Base-by-base conservation (phyloP, 164 flowering plant species). In the Dillenia turbinata region DNA sequence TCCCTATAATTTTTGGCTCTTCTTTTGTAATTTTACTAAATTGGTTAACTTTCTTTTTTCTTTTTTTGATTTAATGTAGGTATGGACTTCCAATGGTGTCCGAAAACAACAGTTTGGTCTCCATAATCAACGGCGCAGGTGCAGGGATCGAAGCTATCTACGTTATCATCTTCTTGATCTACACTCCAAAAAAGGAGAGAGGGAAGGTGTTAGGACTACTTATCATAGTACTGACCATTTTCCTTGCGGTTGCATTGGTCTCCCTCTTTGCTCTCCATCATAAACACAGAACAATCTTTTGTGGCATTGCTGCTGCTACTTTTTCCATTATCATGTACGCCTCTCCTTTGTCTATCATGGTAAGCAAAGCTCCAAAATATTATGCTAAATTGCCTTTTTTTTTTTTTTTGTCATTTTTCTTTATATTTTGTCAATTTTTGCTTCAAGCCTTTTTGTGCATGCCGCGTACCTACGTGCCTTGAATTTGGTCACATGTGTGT, bases 311-410 rank as follows among this genome's bases (percentile, higher is more conserved):
- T 47, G 85, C 95, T 49, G 72, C 95, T 65, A 62, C 89, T 64
- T 89, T 89, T 84, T 89, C 97, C 61, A 86, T 90, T 63, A 67
- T 84, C 73, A 93, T 93, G 98, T 90, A 90, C 60, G 97, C 80
- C 50, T 86, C 98, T 0, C 98, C 97, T 7, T 81, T 92, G 0
- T 78, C 98, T 4, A 71, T 90, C 78, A 83, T 93, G 85, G 98
- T 92, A 80, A 78, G 81, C n/a, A 80, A 80, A 8, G 89, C 66
- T 12, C 60, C 22, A 19, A 19, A 19, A 1, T 19, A 19, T 19
- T 19, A 19, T 19, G 22, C 1, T 19, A 1, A 19, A 19, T 19
- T n/a, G n/a, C 6, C 0, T 51, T n/a, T 2, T 5, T 9, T 12
- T 51, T n/a, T 9, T 51, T 19, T 51, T 19, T 50, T 17, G 13